phyloP scores from a whole-genome alignment of 2,329 filamentous ascomycete genomes.

The Hymenoscyphus linearis region DNA sequence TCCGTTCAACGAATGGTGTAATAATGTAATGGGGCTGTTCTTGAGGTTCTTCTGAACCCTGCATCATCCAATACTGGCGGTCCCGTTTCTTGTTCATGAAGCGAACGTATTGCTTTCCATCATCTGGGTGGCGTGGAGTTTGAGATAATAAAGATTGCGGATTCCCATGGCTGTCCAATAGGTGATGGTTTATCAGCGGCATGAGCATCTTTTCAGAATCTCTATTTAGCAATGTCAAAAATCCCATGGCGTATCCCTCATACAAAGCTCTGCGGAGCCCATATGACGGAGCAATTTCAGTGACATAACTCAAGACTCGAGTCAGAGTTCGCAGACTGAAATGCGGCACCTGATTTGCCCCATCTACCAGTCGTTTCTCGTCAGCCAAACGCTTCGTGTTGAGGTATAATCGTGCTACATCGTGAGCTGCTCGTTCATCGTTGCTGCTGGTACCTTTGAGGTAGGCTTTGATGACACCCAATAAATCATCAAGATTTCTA shows the following conservation, averaged over 20 bases:
- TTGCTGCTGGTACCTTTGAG: constrained; percentile 66
- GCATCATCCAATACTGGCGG: constrained; percentile 83
- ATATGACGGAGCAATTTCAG: constrained; percentile 77
- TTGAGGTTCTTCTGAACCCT: constrained; percentile 61
- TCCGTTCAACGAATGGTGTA: constrained; percentile 89
- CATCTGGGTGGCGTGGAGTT: constrained; percentile 69
- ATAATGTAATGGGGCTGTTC: constrained; percentile 90
- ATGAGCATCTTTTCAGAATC: constrained; percentile 74
- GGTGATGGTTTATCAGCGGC: constrained; percentile 73
- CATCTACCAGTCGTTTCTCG: constrained; percentile 83
- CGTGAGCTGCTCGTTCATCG: constrained; percentile 68
- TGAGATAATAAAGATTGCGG: constrained; percentile 70
- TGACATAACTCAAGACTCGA: constrained; percentile 81
- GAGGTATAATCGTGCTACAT: constrained; percentile 83
- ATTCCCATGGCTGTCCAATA: constrained; percentile 67
- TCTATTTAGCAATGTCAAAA: constrained; percentile 79
- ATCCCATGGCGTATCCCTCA: constrained; percentile 98
- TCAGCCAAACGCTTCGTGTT: constrained; percentile 78
- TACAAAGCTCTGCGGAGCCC: constrained; percentile 80
- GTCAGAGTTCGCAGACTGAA: constrained; percentile 95
- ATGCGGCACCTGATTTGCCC: constrained; percentile 91
- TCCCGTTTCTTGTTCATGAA: constrained; percentile 62
- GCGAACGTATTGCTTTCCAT: constrained; percentile 72
- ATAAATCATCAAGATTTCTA: constrained; percentile 75
- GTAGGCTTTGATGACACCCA: constrained; percentile 85